A percentile compares a stretch with the other conserved stretches of the same genome.
Conservation (phyloP, 768 basidiomycete genomes). For the Amylocystis lapponica region DNA sequence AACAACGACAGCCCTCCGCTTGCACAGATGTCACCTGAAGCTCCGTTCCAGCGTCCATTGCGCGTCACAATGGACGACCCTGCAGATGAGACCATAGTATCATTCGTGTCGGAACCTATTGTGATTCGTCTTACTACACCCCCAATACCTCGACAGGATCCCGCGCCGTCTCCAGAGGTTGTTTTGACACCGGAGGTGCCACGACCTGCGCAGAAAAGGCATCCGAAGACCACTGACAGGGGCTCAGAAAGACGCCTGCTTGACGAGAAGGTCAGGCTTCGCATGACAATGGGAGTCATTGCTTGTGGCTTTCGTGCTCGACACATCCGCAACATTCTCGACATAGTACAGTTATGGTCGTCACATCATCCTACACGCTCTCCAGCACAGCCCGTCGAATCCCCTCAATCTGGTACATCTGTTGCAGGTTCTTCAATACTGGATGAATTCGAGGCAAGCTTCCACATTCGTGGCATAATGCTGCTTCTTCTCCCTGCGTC, state of each 20-base stretch:
- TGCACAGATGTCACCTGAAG: too few relatives aligned
- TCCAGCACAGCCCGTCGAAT: too few relatives aligned
- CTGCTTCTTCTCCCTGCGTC: conserved; percentile 40
- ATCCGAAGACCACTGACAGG: too few relatives aligned
- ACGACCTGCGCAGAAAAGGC: too few relatives aligned
- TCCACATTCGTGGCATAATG: conserved; percentile 40
- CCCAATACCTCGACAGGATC: too few relatives aligned
- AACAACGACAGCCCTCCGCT: too few relatives aligned
- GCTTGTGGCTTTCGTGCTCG: conserved; percentile 50
- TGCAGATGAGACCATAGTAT: conserved; percentile 46
- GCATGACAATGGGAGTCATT: conserved; percentile 43
- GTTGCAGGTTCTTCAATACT: conserved; percentile 16
- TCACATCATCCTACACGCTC: conserved; percentile 16
- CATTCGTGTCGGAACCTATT: conserved; percentile 60
- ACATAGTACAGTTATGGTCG: conserved; percentile 19
- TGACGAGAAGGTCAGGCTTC: conserved; percentile 21
- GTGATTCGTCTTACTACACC: conserved; percentile 49
- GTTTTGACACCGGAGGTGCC: too few relatives aligned
- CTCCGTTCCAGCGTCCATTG: conserved; percentile 3
- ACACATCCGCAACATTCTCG: conserved; percentile 48
- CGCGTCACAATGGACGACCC: conserved; percentile 6
- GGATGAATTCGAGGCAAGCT: conserved; percentile 26
- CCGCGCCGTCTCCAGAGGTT: too few relatives aligned
- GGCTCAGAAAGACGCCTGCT: too few relatives aligned
- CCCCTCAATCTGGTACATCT: too few relatives aligned